Percentiles rank a stretch among this genome's conserved stretches.
Conservation (phyloP, 257 asterid species). For the Solanum appendiculatum region DNA sequence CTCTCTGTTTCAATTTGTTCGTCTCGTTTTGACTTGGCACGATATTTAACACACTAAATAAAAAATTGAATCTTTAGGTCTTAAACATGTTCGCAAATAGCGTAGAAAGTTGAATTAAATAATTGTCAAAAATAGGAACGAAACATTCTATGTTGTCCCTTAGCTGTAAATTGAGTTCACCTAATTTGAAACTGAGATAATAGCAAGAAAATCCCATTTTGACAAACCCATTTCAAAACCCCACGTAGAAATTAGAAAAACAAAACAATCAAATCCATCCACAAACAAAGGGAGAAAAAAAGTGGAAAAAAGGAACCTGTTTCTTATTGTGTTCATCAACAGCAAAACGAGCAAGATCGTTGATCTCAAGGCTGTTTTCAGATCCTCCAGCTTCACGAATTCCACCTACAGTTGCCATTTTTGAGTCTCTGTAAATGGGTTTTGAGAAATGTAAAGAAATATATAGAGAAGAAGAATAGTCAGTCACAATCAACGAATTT, state of each 20-base stretch:
- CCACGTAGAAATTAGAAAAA: neutral
- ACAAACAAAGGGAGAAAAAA: neutral
- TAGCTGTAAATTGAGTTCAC: neutral
- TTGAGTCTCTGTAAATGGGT: neutral
- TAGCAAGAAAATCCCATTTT: too few relatives aligned
- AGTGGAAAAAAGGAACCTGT: slow-evolving; percentile 20
- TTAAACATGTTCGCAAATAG: neutral
- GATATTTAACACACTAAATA: neutral
- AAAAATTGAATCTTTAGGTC: neutral
- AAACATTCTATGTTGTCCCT: neutral
- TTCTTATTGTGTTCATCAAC: slow-evolving; percentile 60
- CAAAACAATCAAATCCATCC: neutral
- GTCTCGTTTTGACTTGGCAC: neutral
- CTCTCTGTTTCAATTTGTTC: neutral
- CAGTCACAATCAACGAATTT: neutral
- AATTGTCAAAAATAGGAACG: neutral
- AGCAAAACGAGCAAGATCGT: slow-evolving; percentile 73
- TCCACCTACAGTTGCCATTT: slow-evolving; percentile 48
- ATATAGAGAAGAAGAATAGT: neutral
- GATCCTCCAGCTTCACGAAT: slow-evolving; percentile 41
- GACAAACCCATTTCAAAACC: neutral
- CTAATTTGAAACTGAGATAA: neutral
- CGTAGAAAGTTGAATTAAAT: neutral
- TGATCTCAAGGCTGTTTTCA: slow-evolving; percentile 57
- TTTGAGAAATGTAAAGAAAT: too few relatives aligned